A percentile compares a stretch with the other conserved stretches of the same genome.
phyloP scores from a whole-genome alignment of 2,329 filamentous ascomycete species.

The Venturia aucupariae region DNA sequence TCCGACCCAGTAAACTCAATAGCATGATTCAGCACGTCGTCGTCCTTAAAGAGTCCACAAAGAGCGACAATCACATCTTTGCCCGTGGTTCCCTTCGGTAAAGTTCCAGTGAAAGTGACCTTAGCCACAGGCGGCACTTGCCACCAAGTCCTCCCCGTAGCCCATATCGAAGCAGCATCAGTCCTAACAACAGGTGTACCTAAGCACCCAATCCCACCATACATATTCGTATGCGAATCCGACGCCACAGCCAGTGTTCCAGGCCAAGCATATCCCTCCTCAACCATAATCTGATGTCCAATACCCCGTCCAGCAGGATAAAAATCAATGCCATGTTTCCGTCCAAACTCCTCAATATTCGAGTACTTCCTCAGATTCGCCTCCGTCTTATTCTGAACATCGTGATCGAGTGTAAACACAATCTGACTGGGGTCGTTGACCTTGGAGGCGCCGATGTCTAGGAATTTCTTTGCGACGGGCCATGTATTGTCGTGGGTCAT shows the following conservation, averaged over 20 bases:
- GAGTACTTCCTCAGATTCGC: slow-evolving; percentile 74
- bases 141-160: slow-evolving; percentile 77
- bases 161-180: slow-evolving; percentile 79
- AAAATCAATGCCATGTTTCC: slow-evolving; percentile 65
- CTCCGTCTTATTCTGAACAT: slow-evolving; percentile 74
- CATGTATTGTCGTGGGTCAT: slow-evolving; percentile 85
- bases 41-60: slow-evolving; percentile 75
- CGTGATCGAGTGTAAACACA: slow-evolving; percentile 79
- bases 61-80: slow-evolving; percentile 93
- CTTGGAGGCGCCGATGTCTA: slow-evolving; percentile 69
- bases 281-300: slow-evolving; percentile 87
- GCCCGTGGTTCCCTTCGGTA: slow-evolving; percentile 74
- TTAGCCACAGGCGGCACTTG: slow-evolving; percentile 77
- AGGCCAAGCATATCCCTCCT: slow-evolving; percentile 78
- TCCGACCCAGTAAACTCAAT: slow-evolving; percentile 81
- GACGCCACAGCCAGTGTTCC: slow-evolving; percentile 73
- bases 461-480: slow-evolving; percentile 70
- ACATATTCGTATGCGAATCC: slow-evolving; percentile 72
- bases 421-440: slow-evolving; percentile 64
- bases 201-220: slow-evolving; percentile 68
- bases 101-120: slow-evolving; percentile 64
- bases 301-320: slow-evolving; percentile 73
- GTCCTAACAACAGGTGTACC: slow-evolving; percentile 78
- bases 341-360: slow-evolving; percentile 74
- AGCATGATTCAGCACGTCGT: slow-evolving; percentile 83